Percentiles rank a stretch among this genome's conserved stretches.
phyloP scores from a whole-genome alignment of 106 monocot genomes.

The Dioscorea zingiberensis region DNA sequence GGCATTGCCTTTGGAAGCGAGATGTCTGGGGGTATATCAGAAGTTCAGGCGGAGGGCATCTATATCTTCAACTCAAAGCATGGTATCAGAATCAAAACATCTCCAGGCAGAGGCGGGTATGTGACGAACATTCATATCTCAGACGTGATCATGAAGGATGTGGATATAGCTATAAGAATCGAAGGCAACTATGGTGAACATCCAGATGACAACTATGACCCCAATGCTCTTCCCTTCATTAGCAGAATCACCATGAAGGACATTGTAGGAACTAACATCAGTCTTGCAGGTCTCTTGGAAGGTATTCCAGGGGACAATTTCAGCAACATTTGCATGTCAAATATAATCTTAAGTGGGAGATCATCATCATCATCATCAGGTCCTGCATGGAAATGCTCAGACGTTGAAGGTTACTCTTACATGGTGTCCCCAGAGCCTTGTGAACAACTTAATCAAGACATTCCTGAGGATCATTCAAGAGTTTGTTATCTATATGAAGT shows the following conservation, averaged over 20 bases:
- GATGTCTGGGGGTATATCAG: constrained; percentile 42
- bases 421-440: constrained; percentile 23
- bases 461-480: background rate
- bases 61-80: constrained; percentile 14
- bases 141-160: constrained; percentile 15
- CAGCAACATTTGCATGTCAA: constrained; percentile 33
- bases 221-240: constrained; percentile 20
- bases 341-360: constrained; percentile 9
- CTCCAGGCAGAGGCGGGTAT: constrained; percentile 29
- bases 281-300: constrained; percentile 21
- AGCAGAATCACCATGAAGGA: constrained; percentile 26
- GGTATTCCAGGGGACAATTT: constrained; percentile 33
- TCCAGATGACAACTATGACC: constrained; percentile 30
- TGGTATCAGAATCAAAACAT: constrained; percentile 33
- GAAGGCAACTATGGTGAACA: constrained; percentile 28
- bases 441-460: constrained; percentile 3
- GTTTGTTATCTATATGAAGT: constrained; percentile 7
- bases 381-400: constrained; percentile 31
- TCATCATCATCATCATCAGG: constrained; percentile 3
- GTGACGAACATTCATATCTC: constrained; percentile 21
- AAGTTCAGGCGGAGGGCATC: constrained; percentile 28
- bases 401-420: constrained; percentile 29
- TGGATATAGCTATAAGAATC: constrained; percentile 23
- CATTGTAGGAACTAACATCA: constrained; percentile 23
- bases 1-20: constrained; percentile 44